A percentile compares a stretch with the other conserved stretches of the same genome.
Evolutionary conservation across 768 basidiomycete species (phyloP).

Genomic region (Crassisporium funariophilum): DNA sequence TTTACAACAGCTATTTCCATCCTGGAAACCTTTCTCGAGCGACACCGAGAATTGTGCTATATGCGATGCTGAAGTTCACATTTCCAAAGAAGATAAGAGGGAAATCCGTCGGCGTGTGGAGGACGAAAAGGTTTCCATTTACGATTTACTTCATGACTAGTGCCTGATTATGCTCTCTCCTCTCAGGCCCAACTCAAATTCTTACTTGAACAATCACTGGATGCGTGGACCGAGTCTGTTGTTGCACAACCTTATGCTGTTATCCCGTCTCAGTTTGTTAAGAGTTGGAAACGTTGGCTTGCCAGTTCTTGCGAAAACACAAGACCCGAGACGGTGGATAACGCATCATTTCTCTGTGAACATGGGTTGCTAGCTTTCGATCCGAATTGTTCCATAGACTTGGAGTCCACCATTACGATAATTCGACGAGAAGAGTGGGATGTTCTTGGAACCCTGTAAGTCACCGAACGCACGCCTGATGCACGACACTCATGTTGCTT

Average conservation of each 20-base stretch:
- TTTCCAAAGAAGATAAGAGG: slow-evolving; percentile 61
- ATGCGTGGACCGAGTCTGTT: slow-evolving; percentile 30
- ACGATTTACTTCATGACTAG: slow-evolving; percentile 1
- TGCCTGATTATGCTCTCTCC: background rate
- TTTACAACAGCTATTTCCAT: slow-evolving; percentile 60
- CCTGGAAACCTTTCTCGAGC: slow-evolving; percentile 60
- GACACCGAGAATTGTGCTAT: slow-evolving; percentile 56
- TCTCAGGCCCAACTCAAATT: slow-evolving; percentile 61
- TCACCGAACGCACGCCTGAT: slow-evolving; percentile 6
- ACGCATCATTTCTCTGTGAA: slow-evolving; percentile 62
- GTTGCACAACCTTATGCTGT: slow-evolving; percentile 58
- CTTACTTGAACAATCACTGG: slow-evolving; percentile 49
- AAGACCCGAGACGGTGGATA: slow-evolving; percentile 68
- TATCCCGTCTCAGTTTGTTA: slow-evolving; percentile 62
- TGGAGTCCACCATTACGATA: slow-evolving; percentile 56
- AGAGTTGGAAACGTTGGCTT: slow-evolving; percentile 72
- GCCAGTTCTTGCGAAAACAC: slow-evolving; percentile 51
- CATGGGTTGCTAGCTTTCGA: slow-evolving; percentile 68
- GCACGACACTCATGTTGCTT: slow-evolving; percentile 12
- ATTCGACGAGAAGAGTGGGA: slow-evolving; percentile 71
- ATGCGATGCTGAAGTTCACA: slow-evolving; percentile 60
- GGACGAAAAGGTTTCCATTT: slow-evolving; percentile 63
- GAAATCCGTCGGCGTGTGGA: slow-evolving; percentile 68
- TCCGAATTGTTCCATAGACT: slow-evolving; percentile 60
- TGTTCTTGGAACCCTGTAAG: slow-evolving; percentile 58